Conservation (phyloP, 257 asterid species). For the Lavandula angustifolia region DNA sequence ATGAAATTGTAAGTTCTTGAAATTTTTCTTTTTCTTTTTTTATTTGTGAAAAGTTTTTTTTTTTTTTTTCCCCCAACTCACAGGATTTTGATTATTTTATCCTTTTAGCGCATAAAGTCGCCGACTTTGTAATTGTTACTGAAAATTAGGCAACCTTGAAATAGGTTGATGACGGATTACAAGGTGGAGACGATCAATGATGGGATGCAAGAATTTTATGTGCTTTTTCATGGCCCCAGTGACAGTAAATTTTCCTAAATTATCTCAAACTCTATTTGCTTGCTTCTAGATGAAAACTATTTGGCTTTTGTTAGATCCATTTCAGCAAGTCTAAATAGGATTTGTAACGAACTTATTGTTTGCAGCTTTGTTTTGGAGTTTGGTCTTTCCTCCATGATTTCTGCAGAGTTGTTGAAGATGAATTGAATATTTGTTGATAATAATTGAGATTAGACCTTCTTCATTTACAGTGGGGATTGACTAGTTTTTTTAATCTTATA, state of each 20-base stretch:
- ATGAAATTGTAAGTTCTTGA: constrained; percentile 73
- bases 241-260: constrained; percentile 59
- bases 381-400: background rate
- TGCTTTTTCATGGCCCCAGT: constrained; percentile 86
- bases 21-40: constrained; percentile 18
- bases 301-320: constrained; percentile 25
- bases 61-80: background rate
- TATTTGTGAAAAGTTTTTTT: background rate
- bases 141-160: constrained; percentile 29
- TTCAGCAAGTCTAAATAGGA: background rate
- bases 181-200: constrained; percentile 96
- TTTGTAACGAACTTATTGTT: background rate
- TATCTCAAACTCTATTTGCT: constrained; percentile 29
- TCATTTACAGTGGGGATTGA: constrained; percentile 18
- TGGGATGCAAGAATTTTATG: constrained; percentile 87
- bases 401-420: constrained; percentile 17
- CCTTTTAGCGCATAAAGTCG: constrained; percentile 12
- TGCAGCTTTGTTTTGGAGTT: constrained; percentile 17
- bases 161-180: constrained; percentile 99
- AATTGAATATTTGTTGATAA: background rate
- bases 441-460: constrained; percentile 18
- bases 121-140: constrained; percentile 9
- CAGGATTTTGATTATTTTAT: background rate
- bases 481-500: background rate
- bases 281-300: constrained; percentile 11